Evolutionary conservation across 306 rosid species (phyloP), one percentile per base, ranked within the genome.

Genomic region (Cucumis melo): DNA sequence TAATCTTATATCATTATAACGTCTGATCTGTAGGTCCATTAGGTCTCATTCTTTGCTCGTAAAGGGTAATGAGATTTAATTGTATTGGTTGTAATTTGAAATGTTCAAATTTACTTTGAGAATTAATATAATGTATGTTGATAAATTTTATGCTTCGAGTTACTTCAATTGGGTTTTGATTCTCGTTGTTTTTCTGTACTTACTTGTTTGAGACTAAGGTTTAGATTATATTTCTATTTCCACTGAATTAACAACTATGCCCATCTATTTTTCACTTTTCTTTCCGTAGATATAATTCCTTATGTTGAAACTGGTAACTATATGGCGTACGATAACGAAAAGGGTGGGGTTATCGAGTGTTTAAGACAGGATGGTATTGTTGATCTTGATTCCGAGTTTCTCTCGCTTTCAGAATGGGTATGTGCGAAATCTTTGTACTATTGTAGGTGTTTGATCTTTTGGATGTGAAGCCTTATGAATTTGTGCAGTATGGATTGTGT

Each of bases 391-490:
- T 34, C 38, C 70, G 92, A 83, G 50, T 54, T 92, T 83, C 77
- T 76, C 70, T 82, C 87, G 19, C 79, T 85, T 3, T 85, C 93
- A 27, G 96, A 90, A 68, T 95, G 97, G 97, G 72, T 88, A 77
- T 81, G 96, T 66, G 77, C 83, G 24, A 92, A 89, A 82, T 92
- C 90, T 46, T 32, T 32, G 36, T 32, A 32, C 36, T 32, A 54
- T 81, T 85, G 83, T 88, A 95, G 99, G 98, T 95, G 81, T 90
- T 95, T 74, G 97, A 87, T 79, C 80, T 95, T 34, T 48, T 68
- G 19, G 98, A 92, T 84, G 99, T 95, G 87, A 92, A 89, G 87
- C 99, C 99, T 77, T 86, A 87, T 71, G 98, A 90, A 73, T 95
- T 92, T 80, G 90, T 95, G 41, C 84, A 21, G 36, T 88, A 92